These are phyloP conservation scores for Apiospora koreana DNA, from an alignment of 2,329 filamentous ascomycete species.

Conservation along the genomic window DNA sequence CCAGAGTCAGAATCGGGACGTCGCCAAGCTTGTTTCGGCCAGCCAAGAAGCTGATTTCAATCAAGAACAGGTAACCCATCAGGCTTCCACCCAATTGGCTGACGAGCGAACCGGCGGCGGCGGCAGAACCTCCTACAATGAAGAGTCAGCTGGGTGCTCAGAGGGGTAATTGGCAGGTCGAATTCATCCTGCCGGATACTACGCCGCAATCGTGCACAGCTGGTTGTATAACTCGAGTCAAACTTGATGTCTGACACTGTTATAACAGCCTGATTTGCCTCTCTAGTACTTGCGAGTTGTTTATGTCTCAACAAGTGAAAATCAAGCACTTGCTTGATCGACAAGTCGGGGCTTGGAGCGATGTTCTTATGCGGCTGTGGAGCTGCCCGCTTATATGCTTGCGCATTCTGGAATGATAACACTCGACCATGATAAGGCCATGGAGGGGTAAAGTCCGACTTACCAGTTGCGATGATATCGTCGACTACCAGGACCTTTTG, in stretches of 20 bases:
- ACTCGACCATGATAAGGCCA: not conserved
- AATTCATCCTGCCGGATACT: slow-evolving; percentile 16
- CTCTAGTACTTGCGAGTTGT: not conserved
- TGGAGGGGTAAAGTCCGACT: slow-evolving; percentile 30
- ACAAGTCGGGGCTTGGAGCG: not conserved
- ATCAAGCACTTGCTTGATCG: not conserved
- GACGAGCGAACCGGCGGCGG: slow-evolving; percentile 84
- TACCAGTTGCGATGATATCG: slow-evolving; percentile 98
- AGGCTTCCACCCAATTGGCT: slow-evolving; percentile 83
- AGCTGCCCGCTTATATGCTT: not conserved
- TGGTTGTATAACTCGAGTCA: not conserved
- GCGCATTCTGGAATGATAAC: not conserved
- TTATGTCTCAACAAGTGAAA: not conserved
- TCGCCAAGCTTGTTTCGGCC: slow-evolving; percentile 86
- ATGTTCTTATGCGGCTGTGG: not conserved
- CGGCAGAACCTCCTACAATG: slow-evolving; percentile 79
- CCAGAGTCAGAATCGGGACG: slow-evolving; percentile 76
- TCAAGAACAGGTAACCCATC: slow-evolving; percentile 89
- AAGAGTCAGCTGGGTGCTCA: slow-evolving; percentile 23
- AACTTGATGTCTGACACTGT: not conserved
- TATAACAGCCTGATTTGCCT: not conserved
- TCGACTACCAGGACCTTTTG: slow-evolving; percentile 93
- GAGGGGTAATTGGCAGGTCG: slow-evolving; percentile 17
- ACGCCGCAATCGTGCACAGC: not conserved
- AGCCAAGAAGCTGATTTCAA: slow-evolving; percentile 92